These are phyloP conservation scores for Xylariomycetidae sp. DNA, from an alignment of 2,329 filamentous ascomycete species.

Conservation along the genomic window DNA sequence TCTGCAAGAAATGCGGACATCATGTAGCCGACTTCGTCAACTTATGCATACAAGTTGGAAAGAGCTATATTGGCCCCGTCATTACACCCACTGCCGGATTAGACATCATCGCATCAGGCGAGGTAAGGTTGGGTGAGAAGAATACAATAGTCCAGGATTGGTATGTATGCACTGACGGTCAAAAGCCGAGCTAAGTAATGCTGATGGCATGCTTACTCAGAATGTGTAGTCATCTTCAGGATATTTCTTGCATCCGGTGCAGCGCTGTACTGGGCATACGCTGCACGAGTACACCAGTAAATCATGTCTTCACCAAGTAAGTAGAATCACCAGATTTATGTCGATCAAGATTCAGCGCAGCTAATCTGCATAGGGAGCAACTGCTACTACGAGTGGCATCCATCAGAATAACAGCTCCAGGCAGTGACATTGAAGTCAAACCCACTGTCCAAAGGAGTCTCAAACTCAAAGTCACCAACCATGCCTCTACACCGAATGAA, in stretches of 20 bases:
- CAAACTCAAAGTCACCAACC: slow-evolving; percentile 26
- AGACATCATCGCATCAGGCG: slow-evolving; percentile 19
- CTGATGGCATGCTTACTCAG: no score
- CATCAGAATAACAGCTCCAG: slow-evolving; percentile 18
- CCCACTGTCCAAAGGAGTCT: slow-evolving; percentile 29
- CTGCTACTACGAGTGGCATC: slow-evolving; percentile 29
- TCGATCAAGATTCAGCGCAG: neutral
- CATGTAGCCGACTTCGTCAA: slow-evolving; percentile 30
- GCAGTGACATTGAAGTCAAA: slow-evolving; percentile 15
- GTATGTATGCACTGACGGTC: slow-evolving; percentile 21
- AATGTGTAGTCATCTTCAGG: slow-evolving; percentile 33
- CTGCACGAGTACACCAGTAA: slow-evolving; percentile 28
- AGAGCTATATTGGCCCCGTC: slow-evolving; percentile 34
- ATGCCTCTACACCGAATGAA: no score
- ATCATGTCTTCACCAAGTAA: slow-evolving; percentile 35
- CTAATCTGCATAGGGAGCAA: slow-evolving; percentile 27
- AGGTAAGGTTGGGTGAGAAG: slow-evolving; percentile 24
- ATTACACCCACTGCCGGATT: slow-evolving; percentile 18
- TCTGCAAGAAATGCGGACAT: slow-evolving; percentile 26
- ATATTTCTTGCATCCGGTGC: slow-evolving; percentile 31
- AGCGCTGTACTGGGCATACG: slow-evolving; percentile 28
- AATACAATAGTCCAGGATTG: slow-evolving; percentile 32
- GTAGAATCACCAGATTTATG: slow-evolving; percentile 7
- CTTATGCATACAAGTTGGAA: slow-evolving; percentile 36
- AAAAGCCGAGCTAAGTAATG: no score